These are phyloP conservation scores for Annulohypoxylon moriforme DNA, from an alignment of 495 filamentous ascomycete genomes.

Conservation along the genomic window DNA sequence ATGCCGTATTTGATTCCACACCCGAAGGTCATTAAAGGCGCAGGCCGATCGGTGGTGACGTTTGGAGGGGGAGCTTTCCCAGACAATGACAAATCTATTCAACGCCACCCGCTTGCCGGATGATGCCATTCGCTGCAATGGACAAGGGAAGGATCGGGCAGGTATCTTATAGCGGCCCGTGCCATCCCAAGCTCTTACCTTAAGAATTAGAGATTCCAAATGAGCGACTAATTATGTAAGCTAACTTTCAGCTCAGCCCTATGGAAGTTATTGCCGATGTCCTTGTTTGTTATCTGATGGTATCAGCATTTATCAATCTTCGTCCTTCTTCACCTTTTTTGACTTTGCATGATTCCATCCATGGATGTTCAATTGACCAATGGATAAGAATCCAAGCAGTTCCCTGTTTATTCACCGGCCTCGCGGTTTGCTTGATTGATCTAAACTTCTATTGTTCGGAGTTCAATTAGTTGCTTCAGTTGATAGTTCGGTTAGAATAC, in stretches of 20 bases:
- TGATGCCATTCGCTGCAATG: slow-evolving; percentile 34
- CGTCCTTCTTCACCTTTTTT: background rate
- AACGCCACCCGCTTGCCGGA: slow-evolving; percentile 32
- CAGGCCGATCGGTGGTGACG: slow-evolving; percentile 25
- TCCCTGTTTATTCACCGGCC: background rate
- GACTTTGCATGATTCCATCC: background rate
- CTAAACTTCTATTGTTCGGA: background rate
- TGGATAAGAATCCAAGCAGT: too few species aligned
- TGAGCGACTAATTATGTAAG: slow-evolving; percentile 22
- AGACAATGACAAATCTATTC: slow-evolving; percentile 41
- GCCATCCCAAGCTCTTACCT: slow-evolving; percentile 26
- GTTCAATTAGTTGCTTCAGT: background rate
- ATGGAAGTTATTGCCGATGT: slow-evolving; percentile 2
- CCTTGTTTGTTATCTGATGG: background rate
- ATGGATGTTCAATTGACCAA: background rate
- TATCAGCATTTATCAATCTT: background rate
- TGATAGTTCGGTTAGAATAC: background rate
- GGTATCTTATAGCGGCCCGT: slow-evolving; percentile 13
- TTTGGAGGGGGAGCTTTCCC: slow-evolving; percentile 10
- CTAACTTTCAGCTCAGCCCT: slow-evolving; percentile 24
- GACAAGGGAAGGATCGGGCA: slow-evolving; percentile 2
- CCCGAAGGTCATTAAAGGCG: slow-evolving; percentile 4
- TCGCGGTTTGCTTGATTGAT: background rate
- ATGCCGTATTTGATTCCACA: slow-evolving; percentile 33
- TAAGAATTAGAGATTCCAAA: slow-evolving; percentile 26